phyloP scores from a whole-genome alignment of 331 rosid genomes.

The Ulmus americana region DNA sequence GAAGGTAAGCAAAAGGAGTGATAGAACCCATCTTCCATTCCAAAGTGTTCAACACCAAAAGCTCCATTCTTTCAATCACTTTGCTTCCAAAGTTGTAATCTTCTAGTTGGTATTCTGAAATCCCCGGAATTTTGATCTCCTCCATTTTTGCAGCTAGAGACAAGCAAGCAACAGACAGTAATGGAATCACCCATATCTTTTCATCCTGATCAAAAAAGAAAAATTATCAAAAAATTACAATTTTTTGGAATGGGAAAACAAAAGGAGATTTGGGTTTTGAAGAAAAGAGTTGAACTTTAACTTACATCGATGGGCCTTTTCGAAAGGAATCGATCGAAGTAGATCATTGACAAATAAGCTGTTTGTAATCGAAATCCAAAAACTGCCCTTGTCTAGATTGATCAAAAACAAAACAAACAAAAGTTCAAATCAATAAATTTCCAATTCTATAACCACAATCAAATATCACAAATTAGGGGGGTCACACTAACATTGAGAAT shows the following conservation, averaged over 20 bases:
- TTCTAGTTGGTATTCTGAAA: slow-evolving; percentile 41
- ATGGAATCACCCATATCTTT: slow-evolving; percentile 52
- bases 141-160: slow-evolving; percentile 81
- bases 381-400: slow-evolving; percentile 48
- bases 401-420: background rate
- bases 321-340: slow-evolving; percentile 67
- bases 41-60: slow-evolving; percentile 57
- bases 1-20: slow-evolving; percentile 65
- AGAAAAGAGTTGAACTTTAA: slow-evolving; percentile 28
- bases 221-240: background rate
- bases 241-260: background rate
- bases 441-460: too few relatives aligned
- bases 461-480: background rate
- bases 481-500: slow-evolving; percentile 56
- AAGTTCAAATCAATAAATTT: too few relatives aligned
- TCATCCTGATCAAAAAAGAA: slow-evolving; percentile 43
- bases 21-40: slow-evolving; percentile 61
- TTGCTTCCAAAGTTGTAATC: slow-evolving; percentile 45
- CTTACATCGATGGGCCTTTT: slow-evolving; percentile 53
- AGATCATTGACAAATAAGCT: slow-evolving; percentile 71
- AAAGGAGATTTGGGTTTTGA: background rate
- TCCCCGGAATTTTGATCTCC: slow-evolving; percentile 45
- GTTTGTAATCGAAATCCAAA: slow-evolving; percentile 67
- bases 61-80: slow-evolving; percentile 67
- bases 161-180: slow-evolving; percentile 67